phyloP scores from a whole-genome alignment of 495 filamentous ascomycete species.

The Xylona heveae region DNA sequence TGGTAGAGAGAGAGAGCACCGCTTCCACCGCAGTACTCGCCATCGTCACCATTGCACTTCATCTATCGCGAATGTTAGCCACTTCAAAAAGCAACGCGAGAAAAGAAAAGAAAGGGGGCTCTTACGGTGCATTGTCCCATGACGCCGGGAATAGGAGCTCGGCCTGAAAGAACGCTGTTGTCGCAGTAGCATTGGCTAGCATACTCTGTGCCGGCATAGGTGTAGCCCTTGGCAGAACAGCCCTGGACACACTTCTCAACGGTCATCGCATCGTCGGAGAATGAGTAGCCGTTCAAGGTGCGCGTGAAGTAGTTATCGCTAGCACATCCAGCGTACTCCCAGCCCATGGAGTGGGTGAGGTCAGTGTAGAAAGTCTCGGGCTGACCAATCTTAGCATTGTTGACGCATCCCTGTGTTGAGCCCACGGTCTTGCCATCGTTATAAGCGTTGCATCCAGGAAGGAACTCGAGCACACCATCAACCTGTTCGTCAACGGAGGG shows the following conservation, averaged over 20 bases:
- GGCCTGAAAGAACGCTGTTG: slow-evolving; percentile 7
- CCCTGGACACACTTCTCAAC: slow-evolving; percentile 9
- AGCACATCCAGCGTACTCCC: slow-evolving; percentile 43
- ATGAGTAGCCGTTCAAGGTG: slow-evolving; percentile 2
- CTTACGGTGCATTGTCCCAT: slow-evolving; percentile 7
- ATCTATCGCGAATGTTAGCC: too few species aligned
- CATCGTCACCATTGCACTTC: slow-evolving; percentile 3
- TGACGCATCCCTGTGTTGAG: slow-evolving; percentile 14
- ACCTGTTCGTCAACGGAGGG: slow-evolving; percentile 16
- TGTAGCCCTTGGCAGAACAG: slow-evolving; percentile 8
- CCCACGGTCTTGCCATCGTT: slow-evolving; percentile 10
- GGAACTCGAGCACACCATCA: slow-evolving; percentile 19
- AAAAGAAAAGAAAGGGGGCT: too few species aligned
- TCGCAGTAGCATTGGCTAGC: slow-evolving; percentile 10
- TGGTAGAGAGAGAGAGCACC: slow-evolving; percentile 4
- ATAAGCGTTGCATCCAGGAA: slow-evolving; percentile 37
- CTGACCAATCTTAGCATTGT: slow-evolving; percentile 17
- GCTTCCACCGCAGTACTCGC: slow-evolving; percentile 2
- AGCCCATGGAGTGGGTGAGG: slow-evolving; percentile 18
- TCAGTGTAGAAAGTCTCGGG: slow-evolving; percentile 18
- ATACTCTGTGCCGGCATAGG: slow-evolving; percentile 9
- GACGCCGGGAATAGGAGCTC: slow-evolving; percentile 8
- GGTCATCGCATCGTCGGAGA: slow-evolving; percentile 6
- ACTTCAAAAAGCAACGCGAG: too few species aligned
- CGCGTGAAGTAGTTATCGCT: not conserved